Conservation (phyloP, 441 rosid species). For the Breynia disticha region DNA sequence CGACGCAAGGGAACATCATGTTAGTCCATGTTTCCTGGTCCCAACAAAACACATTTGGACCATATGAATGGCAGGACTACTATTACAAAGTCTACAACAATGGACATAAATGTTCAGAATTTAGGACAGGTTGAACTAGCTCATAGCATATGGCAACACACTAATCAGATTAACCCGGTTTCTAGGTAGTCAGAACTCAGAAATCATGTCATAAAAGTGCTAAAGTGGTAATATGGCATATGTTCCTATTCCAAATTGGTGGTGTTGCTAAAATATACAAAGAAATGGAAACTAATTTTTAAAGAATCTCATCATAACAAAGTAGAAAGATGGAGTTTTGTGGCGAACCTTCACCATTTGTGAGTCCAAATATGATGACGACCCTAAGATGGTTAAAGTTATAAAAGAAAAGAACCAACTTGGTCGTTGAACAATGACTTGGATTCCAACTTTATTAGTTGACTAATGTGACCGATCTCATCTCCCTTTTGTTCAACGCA, state of each 20-base stretch:
- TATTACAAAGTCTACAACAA: conserved; percentile 25
- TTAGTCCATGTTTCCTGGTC: not conserved
- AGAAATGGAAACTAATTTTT: conserved; percentile 17
- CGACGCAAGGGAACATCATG: not conserved
- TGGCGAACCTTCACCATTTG: conserved; percentile 59
- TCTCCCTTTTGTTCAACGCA: conserved; percentile 8
- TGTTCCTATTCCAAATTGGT: conserved; percentile 59
- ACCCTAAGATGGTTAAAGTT: conserved; percentile 15
- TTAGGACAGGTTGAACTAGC: conserved; percentile 10
- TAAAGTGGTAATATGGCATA: conserved; percentile 31
- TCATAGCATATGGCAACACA: conserved; percentile 35
- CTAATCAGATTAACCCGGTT: conserved; percentile 22
- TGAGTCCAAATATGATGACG: conserved; percentile 32
- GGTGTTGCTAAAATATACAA: conserved; percentile 34
- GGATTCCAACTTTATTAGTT: conserved; percentile 50
- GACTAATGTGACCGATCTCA: conserved; percentile 44
- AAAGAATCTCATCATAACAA: conserved; percentile 54
- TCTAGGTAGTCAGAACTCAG: conserved; percentile 19
- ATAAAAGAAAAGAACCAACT: conserved; percentile 15
- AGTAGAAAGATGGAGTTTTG: conserved; percentile 46
- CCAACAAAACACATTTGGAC: conserved; percentile 3
- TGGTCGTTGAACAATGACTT: conserved; percentile 44
- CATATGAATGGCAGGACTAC: conserved; percentile 12
- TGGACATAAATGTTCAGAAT: conserved; percentile 4
- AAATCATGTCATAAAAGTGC: conserved; percentile 23